Base-by-base conservation (phyloP, 768 basidiomycete genomes). In the Amylocystis lapponica region DNA sequence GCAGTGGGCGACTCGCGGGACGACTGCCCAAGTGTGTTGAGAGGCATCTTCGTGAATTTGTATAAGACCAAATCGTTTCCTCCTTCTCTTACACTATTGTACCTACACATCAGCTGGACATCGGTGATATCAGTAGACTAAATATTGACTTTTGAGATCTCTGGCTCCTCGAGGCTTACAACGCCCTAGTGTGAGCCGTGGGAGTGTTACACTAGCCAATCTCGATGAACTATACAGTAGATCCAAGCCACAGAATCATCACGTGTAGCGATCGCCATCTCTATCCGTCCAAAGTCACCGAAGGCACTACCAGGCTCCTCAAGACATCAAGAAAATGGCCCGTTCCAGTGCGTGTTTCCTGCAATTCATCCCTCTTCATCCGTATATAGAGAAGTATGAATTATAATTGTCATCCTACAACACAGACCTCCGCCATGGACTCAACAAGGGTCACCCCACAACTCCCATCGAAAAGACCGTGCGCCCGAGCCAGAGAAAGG, bases 401-500 rank as follows among this genome's bases (percentile, higher is more conserved):
- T n/a, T n/a, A n/a, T 6, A 17, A 29, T 42, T 32, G 36, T 47
- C 26, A 22, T 31, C 31, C 1, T 41, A 21, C 30, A 39, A 20
- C 38, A 27, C 47, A 96, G 93, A 94, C 70, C 66, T 90, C 61
- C 86, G 89, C 61, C 71, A 71, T 66, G 94, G 94, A 59, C 71
- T 72, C 56, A 94, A 92, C 76, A 80, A 83, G 57, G 94, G 94
- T 60, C 83, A 83, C 71, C 83, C 87, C 52, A 93, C 93, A 23
- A 93, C 92, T 38, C 63, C 83, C 58, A 82, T 97, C 63, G 69
- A 81, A 57, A 83, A 86, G 70, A 67, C 68, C 38, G 66, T 72
- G 36, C 81, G 83, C 58, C 94, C 93, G 43, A 85, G 83, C 61
- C 81, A 96, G 60, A 87, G 90, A 68, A 98, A 97, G 77, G 96